phyloP scores from a whole-genome alignment of 164 flowering plant genomes.

The Houttuynia cordata region DNA sequence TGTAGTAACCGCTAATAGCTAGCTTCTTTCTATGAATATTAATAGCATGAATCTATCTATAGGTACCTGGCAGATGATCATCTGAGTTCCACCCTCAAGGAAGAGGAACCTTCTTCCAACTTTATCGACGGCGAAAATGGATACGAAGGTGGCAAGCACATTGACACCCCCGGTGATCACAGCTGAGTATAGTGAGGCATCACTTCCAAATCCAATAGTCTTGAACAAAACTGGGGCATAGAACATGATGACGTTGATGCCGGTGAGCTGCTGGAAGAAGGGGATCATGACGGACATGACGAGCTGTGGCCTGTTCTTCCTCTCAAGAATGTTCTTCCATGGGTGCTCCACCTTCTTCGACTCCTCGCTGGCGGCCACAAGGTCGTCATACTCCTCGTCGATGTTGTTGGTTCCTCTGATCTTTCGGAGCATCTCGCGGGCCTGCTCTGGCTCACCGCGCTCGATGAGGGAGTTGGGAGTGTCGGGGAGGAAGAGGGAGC shows the following conservation, averaged over 20 bases:
- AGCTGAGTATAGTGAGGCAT: slow-evolving; percentile 15
- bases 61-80: slow-evolving; percentile 14
- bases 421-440: no score
- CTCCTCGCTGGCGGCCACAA: no score
- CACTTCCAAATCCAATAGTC: slow-evolving; percentile 16
- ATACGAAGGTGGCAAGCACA: slow-evolving; percentile 16
- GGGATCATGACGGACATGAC: slow-evolving; percentile 16
- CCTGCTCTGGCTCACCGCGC: no score
- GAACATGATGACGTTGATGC: slow-evolving; percentile 21
- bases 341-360: no score
- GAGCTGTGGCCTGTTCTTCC: slow-evolving; percentile 12
- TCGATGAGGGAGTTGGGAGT: no score
- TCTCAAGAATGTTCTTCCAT: no score
- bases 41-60: not conserved
- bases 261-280: slow-evolving; percentile 16
- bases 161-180: slow-evolving; percentile 21
- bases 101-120: slow-evolving; percentile 17
- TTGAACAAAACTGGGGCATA: slow-evolving; percentile 26
- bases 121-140: slow-evolving; percentile 13
- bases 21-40: no score
- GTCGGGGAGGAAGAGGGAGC: no score
- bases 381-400: no score
- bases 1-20: no score
- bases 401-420: no score
- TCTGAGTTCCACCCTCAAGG: slow-evolving; percentile 16